Conservation (phyloP, 192 early-diverging fungal species). For the Linnemannia schmuckeri region DNA sequence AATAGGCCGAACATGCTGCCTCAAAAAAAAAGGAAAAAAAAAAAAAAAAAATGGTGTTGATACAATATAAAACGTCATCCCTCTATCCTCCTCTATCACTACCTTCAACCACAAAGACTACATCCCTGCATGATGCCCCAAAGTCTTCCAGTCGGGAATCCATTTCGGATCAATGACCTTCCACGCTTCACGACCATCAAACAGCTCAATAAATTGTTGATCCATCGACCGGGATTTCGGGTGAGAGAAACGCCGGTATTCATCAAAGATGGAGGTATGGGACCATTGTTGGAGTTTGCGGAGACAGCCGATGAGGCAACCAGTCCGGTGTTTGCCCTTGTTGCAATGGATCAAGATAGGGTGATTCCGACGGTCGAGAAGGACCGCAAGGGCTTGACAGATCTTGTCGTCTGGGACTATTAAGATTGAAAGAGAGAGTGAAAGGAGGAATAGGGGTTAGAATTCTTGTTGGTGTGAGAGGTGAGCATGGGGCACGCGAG, state of each 20-base stretch:
- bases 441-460: background rate
- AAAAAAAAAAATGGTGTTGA: too few species aligned
- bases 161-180: conserved; percentile 67
- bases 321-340: conserved; percentile 98
- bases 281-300: conserved; percentile 96
- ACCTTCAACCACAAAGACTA: background rate
- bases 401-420: conserved; percentile 75
- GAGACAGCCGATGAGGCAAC: conserved; percentile 94
- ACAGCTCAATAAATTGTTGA: conserved; percentile 89
- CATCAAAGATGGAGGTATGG: conserved; percentile 97
- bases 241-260: conserved; percentile 93
- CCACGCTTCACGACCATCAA: conserved; percentile 78
- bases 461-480: background rate
- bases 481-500: background rate
- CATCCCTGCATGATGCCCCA: conserved; percentile 49
- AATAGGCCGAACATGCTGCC: too few species aligned
- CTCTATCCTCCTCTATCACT: too few species aligned
- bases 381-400: conserved; percentile 65
- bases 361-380: conserved; percentile 79
- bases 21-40: too few species aligned
- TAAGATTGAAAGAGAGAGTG: background rate
- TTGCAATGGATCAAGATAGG: conserved; percentile 97
- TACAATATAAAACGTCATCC: too few species aligned
- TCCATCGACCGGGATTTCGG: conserved; percentile 89
- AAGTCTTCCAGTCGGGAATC: conserved; percentile 78